Evolutionary conservation across 371 early-diverging fungal genomes (phyloP).

Genomic region (Rhizopus delemar): DNA sequence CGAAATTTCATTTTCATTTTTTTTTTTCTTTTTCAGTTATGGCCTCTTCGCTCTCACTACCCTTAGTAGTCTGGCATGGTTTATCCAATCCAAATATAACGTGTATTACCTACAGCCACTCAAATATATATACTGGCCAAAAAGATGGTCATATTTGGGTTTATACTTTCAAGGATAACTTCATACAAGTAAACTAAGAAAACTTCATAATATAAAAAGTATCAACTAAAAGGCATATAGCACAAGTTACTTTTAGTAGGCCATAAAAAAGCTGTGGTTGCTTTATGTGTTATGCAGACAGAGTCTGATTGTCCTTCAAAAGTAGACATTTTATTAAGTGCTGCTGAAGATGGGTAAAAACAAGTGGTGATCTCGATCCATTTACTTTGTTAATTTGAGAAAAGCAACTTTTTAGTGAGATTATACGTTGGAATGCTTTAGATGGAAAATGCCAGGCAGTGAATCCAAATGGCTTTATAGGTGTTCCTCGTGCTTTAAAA

Average conservation of each 20-base stretch:
- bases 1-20: background rate
- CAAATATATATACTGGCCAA: constrained; percentile 57
- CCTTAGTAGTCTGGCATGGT: constrained; percentile 49
- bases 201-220: background rate
- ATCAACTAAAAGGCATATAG: constrained; percentile 13
- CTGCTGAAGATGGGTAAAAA: constrained; percentile 69
- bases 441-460: constrained; percentile 74
- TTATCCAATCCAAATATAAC: constrained; percentile 45
- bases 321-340: constrained; percentile 60
- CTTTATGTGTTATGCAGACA: constrained; percentile 50
- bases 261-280: constrained; percentile 58
- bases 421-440: constrained; percentile 70
- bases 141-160: constrained; percentile 67
- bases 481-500: constrained; percentile 54
- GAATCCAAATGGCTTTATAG: constrained; percentile 60
- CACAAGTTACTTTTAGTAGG: constrained; percentile 62
- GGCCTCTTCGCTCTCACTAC: constrained; percentile 46
- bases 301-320: constrained; percentile 52
- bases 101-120: constrained; percentile 31
- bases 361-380: background rate
- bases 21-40: constrained; percentile 15
- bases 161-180: constrained; percentile 25
- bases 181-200: constrained; percentile 4
- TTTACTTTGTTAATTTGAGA: background rate
- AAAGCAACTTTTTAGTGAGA: constrained; percentile 47